These are phyloP conservation scores for Hebeloma cylindrosporum DNA, from an alignment of 768 basidiomycete genomes.

Conservation along the genomic window DNA sequence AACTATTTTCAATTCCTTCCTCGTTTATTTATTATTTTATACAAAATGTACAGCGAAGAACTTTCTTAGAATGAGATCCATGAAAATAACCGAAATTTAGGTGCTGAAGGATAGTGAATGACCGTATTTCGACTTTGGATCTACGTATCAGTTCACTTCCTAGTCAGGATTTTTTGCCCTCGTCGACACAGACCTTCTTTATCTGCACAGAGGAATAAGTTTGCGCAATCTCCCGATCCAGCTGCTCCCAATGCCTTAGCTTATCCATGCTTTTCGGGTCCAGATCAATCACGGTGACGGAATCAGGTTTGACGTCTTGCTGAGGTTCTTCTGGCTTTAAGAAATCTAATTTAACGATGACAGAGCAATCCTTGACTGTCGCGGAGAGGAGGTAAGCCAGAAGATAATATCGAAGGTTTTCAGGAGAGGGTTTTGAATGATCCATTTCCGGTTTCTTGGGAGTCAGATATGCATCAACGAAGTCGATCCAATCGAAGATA, in stretches of 20 bases:
- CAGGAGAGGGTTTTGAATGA: conserved; percentile 38
- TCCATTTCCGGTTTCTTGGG: conserved; percentile 30
- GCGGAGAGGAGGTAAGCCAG: conserved; percentile 85
- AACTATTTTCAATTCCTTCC: too few relatives aligned
- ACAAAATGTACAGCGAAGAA: too few relatives aligned
- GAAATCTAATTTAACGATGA: conserved; percentile 38
- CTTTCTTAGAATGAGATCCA: too few relatives aligned
- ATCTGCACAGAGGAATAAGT: conserved; percentile 20
- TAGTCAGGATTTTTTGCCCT: conserved; percentile 11
- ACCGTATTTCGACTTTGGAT: too few relatives aligned
- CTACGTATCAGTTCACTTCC: neutral
- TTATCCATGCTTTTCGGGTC: conserved; percentile 74
- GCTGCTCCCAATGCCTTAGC: conserved; percentile 66
- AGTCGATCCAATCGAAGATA: conserved; percentile 63
- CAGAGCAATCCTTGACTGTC: conserved; percentile 96
- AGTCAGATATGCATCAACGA: conserved; percentile 54
- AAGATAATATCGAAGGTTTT: conserved; percentile 59
- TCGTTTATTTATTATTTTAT: too few relatives aligned
- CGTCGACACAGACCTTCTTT: conserved; percentile 36
- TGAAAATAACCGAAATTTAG: too few relatives aligned
- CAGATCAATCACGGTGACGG: conserved; percentile 78
- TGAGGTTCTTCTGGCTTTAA: conserved; percentile 21
- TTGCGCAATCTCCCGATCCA: conserved; percentile 64
- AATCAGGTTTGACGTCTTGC: conserved; percentile 21
- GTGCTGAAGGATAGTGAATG: too few relatives aligned